These are phyloP conservation scores for Sporothrix phasma DNA, from an alignment of 2,329 filamentous ascomycete genomes.

Conservation along the genomic window DNA sequence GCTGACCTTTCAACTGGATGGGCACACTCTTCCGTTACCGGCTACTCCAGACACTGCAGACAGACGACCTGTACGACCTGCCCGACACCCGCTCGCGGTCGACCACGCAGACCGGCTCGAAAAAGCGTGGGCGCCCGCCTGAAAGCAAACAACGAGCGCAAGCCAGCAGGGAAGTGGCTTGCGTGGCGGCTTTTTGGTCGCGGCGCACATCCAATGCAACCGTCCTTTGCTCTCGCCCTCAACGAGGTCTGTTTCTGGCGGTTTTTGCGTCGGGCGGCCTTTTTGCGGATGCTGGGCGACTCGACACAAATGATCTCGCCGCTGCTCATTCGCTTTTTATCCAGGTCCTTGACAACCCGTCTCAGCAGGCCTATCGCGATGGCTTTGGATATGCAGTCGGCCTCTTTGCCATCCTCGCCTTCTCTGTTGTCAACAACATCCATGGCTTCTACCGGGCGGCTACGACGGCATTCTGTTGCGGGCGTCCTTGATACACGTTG, in stretches of 20 bases:
- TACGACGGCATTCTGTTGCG: conserved; percentile 13
- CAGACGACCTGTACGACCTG: conserved; percentile 20
- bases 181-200: conserved; percentile 22
- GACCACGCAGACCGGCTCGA: conserved; percentile 22
- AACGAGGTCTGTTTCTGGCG: conserved; percentile 25
- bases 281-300: conserved; percentile 23
- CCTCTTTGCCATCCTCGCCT: conserved; percentile 21
- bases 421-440: conserved; percentile 22
- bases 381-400: conserved; percentile 23
- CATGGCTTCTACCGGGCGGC: conserved; percentile 23
- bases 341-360: conserved; percentile 19
- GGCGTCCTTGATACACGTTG: conserved; percentile 14
- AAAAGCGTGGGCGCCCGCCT: conserved; percentile 18
- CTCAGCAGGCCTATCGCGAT: conserved; percentile 17
- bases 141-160: conserved; percentile 15
- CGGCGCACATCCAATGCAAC: conserved; percentile 21
- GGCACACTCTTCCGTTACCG: conserved; percentile 19
- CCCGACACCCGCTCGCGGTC: conserved; percentile 12
- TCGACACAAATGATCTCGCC: conserved; percentile 22
- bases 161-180: neutral
- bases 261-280: conserved; percentile 26
- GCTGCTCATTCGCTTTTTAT: conserved; percentile 23
- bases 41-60: conserved; percentile 20
- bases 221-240: conserved; percentile 23
- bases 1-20: conserved; percentile 22